Base-by-base conservation (phyloP, 2,329 filamentous ascomycete species). In the Aspergillus vadensis region DNA sequence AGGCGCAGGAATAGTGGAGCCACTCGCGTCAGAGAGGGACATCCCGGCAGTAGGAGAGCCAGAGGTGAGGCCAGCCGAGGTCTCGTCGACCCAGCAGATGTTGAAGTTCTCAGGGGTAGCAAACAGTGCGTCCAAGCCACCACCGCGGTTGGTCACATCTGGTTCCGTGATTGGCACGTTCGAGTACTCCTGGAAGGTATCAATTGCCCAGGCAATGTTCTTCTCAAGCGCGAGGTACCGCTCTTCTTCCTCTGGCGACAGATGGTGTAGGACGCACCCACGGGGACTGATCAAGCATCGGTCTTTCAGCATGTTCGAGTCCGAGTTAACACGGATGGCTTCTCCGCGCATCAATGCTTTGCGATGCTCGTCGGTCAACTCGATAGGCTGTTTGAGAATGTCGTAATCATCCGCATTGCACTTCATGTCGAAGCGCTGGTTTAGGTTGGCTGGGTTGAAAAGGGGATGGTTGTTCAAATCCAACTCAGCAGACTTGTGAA, bases 161-260 rank as follows among this genome's bases (percentile, higher is more conserved):
- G 77, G 74, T 19, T 77, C 72, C 9, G 77, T 73, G 47, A 74
- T 68, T 4, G 72, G 67, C 3, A 73, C 64, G 2, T 70, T 67
- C 2, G 77, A 76, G 62, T 76, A 79, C 60, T 78, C 76, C 55
- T 77, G 72, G 48, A 73, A 74, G 39, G 68, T 70, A 60, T 76
- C 76, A 10, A 69, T 64, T 19, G 68, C 60, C 23, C 67, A 66
- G 5, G 67, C 62, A 5, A 75, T 68, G 56, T 69, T 72, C 59
- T 77, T 77, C 63, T 81, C 78, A 6, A 82, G 69, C n/a, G 73
- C 73, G 1, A 82, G 70, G 44, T 80, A 79, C 21, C 74, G 74
- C 17, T 80, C 74, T 61, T 80, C 79, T 65, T 82, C 80, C n/a
- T 79, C 78, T 2, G 70, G 63, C 4, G 76, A 76, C 12, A 82